Conservation (phyloP, 2,329 filamentous ascomycete species). For the Fonsecaea pugnacius region DNA sequence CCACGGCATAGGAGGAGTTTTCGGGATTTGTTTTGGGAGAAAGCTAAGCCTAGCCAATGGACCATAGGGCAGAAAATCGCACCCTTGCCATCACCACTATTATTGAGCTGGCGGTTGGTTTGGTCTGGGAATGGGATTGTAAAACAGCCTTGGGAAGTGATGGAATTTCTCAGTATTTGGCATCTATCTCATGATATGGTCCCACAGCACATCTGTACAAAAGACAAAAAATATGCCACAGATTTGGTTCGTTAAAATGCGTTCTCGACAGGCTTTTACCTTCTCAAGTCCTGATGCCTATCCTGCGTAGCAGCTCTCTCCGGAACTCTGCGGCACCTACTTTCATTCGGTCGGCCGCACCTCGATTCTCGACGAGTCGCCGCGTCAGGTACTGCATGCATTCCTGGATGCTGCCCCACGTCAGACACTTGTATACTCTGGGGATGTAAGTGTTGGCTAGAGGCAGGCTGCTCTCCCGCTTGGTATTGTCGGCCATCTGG, state of each 20-base stretch:
- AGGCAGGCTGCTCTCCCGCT: slow-evolving; percentile 36
- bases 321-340: slow-evolving; percentile 67
- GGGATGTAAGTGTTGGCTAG: slow-evolving; percentile 41
- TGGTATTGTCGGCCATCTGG: slow-evolving; percentile 39
- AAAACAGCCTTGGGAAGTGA: not conserved
- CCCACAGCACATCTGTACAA: not conserved
- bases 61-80: not conserved
- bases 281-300: not conserved
- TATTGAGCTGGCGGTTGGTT: too few relatives aligned
- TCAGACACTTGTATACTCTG: slow-evolving; percentile 62
- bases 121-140: not conserved
- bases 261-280: not conserved
- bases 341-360: slow-evolving; percentile 67
- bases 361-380: slow-evolving; percentile 74
- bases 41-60: too few relatives aligned
- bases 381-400: slow-evolving; percentile 66
- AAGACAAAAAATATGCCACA: not conserved
- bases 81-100: too few relatives aligned
- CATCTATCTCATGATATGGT: not conserved
- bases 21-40: not conserved
- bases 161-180: too few relatives aligned
- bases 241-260: not conserved
- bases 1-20: not conserved
- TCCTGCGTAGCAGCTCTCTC: slow-evolving; percentile 54
- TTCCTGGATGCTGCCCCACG: slow-evolving; percentile 64